A percentile compares a stretch with the other conserved stretches of the same genome.
These are phyloP conservation scores for Termitomyces sp. DNA, from an alignment of 768 basidiomycete genomes.

Conservation along the genomic window DNA sequence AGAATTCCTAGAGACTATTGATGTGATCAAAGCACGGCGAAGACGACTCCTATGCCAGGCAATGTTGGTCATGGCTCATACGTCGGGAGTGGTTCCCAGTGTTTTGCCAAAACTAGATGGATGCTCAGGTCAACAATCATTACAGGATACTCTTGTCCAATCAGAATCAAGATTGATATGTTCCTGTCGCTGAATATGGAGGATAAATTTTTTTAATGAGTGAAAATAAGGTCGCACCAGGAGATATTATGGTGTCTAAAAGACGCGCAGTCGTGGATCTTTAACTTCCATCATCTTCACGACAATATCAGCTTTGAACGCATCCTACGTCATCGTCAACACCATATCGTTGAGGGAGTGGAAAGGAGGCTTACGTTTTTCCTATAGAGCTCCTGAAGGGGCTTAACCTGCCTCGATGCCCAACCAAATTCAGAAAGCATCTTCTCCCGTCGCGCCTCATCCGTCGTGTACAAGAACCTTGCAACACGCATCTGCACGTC, in stretches of 20 bases:
- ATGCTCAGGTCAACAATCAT: background rate
- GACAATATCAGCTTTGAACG: conserved; percentile 19
- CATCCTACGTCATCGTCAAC: conserved; percentile 4
- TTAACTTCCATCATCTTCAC: conserved; percentile 17
- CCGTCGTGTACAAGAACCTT: conserved; percentile 32
- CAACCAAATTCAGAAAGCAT: conserved; percentile 45
- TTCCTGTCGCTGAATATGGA: background rate
- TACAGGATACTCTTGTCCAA: background rate
- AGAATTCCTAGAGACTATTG: background rate
- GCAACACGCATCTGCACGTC: conserved; percentile 47
- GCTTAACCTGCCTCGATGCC: conserved; percentile 42
- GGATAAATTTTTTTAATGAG: background rate
- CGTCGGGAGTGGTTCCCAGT: background rate
- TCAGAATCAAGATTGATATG: background rate
- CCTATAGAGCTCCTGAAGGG: conserved; percentile 34
- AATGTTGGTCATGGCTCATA: background rate
- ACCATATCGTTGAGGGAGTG: background rate
- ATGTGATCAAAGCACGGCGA: background rate
- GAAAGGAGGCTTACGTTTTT: conserved; percentile 29
- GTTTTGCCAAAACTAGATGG: background rate
- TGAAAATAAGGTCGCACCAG: background rate
- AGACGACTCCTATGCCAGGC: background rate
- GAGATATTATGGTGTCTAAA: background rate
- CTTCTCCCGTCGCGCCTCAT: conserved; percentile 30
- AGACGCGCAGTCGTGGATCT: conserved; percentile 19